These are phyloP conservation scores for Phaeosphaeria sp. DNA, from an alignment of 2,329 filamentous ascomycete species.

Conservation along the genomic window DNA sequence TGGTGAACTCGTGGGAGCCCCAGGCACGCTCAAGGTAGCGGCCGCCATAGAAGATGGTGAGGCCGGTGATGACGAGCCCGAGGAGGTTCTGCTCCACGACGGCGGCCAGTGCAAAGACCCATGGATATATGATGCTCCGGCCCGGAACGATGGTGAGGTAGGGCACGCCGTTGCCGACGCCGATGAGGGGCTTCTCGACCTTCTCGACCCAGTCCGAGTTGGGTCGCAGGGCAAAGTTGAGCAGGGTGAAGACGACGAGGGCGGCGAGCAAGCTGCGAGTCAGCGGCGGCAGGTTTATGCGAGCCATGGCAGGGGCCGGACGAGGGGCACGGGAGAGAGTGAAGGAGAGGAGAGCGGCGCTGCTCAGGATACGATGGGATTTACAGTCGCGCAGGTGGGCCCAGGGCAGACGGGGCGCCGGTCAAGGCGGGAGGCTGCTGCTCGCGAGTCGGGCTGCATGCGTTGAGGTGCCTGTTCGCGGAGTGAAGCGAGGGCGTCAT, in stretches of 20 bases:
- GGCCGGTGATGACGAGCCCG: constrained; percentile 76
- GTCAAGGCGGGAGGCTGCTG: constrained; percentile 1
- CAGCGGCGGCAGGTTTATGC: constrained; percentile 91
- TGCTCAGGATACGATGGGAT: not conserved
- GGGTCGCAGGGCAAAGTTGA: constrained; percentile 77
- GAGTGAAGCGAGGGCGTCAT: not conserved
- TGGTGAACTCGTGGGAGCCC: constrained; percentile 89
- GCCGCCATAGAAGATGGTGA: constrained; percentile 88
- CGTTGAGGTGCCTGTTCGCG: not conserved
- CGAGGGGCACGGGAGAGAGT: not conserved
- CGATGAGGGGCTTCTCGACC: constrained; percentile 50
- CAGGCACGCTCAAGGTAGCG: constrained; percentile 95
- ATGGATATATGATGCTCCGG: constrained; percentile 84
- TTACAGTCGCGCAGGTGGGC: not conserved
- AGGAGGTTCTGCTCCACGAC: constrained; percentile 94
- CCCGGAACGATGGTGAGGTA: constrained; percentile 89
- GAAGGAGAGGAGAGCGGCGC: not conserved
- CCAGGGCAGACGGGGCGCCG: not conserved
- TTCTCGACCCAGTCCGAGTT: constrained; percentile 53
- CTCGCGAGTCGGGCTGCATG: not conserved
- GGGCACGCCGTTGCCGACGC: constrained; percentile 71
- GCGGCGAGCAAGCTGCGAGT: constrained; percentile 81
- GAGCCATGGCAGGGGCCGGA: constrained; percentile 63
- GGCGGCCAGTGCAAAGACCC: constrained; percentile 86
- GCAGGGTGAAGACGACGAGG: constrained; percentile 77